These are phyloP conservation scores for Apostasia ramifera DNA, from an alignment of 106 monocot species.

Conservation along the genomic window DNA sequence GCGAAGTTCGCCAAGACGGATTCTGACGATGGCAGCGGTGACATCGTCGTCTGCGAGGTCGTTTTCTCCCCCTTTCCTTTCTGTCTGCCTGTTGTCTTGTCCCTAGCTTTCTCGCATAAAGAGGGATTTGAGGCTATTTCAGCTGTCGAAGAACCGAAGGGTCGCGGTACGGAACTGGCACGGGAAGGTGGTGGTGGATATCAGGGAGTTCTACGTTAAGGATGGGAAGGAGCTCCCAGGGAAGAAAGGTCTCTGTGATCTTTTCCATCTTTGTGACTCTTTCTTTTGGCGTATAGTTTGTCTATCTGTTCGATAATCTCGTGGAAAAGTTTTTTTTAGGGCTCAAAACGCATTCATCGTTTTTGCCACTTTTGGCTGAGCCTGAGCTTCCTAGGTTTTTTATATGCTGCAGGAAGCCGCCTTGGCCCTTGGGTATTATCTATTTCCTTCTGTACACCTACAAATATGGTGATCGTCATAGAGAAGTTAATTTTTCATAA, in stretches of 20 bases:
- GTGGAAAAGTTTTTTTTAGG: not conserved
- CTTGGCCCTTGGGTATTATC: not conserved
- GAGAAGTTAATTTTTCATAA: too few species aligned
- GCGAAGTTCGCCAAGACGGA: conserved; percentile 20
- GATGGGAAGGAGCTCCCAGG: conserved; percentile 67
- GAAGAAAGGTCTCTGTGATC: conserved; percentile 47
- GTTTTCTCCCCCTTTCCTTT: too few species aligned
- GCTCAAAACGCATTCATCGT: not conserved
- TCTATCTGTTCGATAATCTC: not conserved
- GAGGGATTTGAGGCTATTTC: not conserved
- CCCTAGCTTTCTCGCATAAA: not conserved
- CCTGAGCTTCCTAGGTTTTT: not conserved
- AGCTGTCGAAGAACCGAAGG: conserved; percentile 76
- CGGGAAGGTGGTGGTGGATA: conserved; percentile 71
- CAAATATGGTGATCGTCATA: too few species aligned
- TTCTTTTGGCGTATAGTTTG: not conserved
- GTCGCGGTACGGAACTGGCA: conserved; percentile 55
- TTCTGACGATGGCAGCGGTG: conserved; percentile 24
- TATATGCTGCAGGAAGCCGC: not conserved
- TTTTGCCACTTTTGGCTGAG: not conserved
- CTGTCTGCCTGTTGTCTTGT: not conserved
- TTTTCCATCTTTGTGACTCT: not conserved
- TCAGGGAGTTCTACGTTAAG: conserved; percentile 75
- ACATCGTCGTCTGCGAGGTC: conserved; percentile 70
- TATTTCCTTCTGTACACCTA: too few species aligned